Evolutionary conservation across 2,329 filamentous ascomycete species (phyloP).

Genomic region (Bimuria novae-zelandiae): DNA sequence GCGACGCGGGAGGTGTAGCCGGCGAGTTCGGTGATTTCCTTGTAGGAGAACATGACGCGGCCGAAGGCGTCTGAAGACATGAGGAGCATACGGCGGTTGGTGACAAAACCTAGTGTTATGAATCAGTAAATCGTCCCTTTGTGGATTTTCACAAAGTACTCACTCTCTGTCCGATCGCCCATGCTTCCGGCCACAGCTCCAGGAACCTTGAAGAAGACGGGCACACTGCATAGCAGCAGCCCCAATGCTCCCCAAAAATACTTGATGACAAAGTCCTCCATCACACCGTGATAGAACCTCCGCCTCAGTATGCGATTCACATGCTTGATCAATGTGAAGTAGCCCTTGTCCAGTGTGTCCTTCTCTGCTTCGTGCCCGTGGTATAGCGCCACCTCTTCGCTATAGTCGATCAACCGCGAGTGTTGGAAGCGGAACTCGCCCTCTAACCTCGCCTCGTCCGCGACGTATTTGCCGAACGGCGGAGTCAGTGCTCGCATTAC

Average conservation of each 20-base stretch:
- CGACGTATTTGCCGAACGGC: constrained; percentile 96
- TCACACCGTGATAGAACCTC: constrained; percentile 95
- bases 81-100: constrained; percentile 87
- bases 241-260: constrained; percentile 98
- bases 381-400: constrained; percentile 92
- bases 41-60: constrained; percentile 91
- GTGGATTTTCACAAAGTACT: constrained; percentile 30
- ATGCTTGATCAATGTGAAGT: constrained; percentile 98
- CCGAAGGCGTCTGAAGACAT: constrained; percentile 95
- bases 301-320: constrained; percentile 92
- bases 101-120: constrained; percentile 72
- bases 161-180: constrained; percentile 69
- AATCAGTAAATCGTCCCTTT: constrained; percentile 11
- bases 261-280: constrained; percentile 99
- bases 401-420: constrained; percentile 91
- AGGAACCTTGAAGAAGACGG: constrained; percentile 93
- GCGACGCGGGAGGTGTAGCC: constrained; percentile 94
- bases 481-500: constrained; percentile 94
- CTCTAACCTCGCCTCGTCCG: constrained; percentile 90
- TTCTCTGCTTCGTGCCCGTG: constrained; percentile 92
- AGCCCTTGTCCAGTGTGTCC: constrained; percentile 94
- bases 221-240: constrained; percentile 87
- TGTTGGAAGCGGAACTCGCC: constrained; percentile 97
- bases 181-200: constrained; percentile 61
- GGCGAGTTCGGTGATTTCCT: constrained; percentile 93